Conservation (phyloP, 2,329 filamentous ascomycete species). For the Neofusicoccum cordaticola region DNA sequence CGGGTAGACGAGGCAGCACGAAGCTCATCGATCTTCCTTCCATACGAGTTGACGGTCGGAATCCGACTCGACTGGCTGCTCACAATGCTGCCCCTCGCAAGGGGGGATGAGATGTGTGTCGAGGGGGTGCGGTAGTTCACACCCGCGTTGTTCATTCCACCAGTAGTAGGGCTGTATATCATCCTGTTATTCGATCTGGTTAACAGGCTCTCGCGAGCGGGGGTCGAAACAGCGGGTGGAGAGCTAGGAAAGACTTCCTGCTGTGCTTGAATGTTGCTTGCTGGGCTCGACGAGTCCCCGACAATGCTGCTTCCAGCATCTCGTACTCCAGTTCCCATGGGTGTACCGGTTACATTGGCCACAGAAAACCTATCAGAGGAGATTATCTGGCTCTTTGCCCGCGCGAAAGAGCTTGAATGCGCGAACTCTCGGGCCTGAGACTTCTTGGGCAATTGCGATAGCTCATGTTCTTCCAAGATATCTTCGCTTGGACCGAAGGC, state of each 20-base stretch:
- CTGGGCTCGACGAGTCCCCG: not conserved
- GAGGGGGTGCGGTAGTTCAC: not conserved
- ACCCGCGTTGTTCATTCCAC: not conserved
- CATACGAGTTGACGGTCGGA: not conserved
- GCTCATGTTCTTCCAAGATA: not conserved
- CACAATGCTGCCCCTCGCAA: not conserved
- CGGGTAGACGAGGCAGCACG: not conserved
- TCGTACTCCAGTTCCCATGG: conserved; percentile 34
- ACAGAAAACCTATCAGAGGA: conserved; percentile 35
- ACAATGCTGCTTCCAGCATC: conserved; percentile 35
- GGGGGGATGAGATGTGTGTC: not conserved
- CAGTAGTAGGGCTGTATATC: not conserved
- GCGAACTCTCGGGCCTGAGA: not conserved
- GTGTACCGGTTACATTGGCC: conserved; percentile 37
- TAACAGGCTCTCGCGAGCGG: not conserved
- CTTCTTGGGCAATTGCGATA: not conserved
- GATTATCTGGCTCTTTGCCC: conserved; percentile 25
- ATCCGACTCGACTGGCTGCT: not conserved
- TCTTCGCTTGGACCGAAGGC: not conserved
- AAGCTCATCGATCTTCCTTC: not conserved
- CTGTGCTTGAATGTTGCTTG: not conserved
- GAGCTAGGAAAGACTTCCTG: not conserved
- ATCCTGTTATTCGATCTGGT: not conserved
- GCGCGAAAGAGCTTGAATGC: not conserved
- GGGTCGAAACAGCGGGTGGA: not conserved